These are phyloP conservation scores for Irpex sp. DNA, from an alignment of 1,284 basidiomycete genomes.

Conservation along the genomic window DNA sequence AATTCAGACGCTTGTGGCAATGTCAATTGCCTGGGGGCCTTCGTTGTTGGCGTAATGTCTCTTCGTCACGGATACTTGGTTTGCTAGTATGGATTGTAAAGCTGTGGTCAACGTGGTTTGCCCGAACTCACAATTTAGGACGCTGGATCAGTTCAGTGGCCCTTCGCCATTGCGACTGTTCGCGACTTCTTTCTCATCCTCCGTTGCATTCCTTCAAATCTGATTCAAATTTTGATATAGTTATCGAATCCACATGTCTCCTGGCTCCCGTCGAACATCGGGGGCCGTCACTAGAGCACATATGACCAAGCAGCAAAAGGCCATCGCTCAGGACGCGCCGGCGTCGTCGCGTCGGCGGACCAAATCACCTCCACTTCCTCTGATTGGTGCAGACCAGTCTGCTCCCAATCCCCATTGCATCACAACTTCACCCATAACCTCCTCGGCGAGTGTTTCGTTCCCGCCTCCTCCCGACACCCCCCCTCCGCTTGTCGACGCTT, in stretches of 20 bases:
- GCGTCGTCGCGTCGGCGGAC: conserved; percentile 8
- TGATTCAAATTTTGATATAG: conserved; percentile 29
- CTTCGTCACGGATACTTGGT: background rate
- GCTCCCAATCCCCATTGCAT: conserved; percentile 17
- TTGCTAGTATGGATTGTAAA: background rate
- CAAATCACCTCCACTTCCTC: background rate
- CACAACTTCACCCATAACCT: conserved; percentile 18
- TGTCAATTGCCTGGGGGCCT: background rate
- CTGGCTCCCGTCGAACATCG: conserved; percentile 63
- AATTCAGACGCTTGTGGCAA: background rate
- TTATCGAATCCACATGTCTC: conserved; percentile 71
- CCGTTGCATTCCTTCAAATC: background rate
- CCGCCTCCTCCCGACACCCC: conserved; percentile 28
- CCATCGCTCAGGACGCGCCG: background rate
- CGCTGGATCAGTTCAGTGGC: background rate
- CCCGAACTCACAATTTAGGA: background rate
- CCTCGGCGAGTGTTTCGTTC: conserved; percentile 7
- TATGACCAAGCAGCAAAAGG: conserved; percentile 21
- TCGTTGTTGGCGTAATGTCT: background rate
- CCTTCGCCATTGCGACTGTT: background rate
- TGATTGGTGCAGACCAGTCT: background rate
- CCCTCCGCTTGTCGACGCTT: conserved; percentile 24
- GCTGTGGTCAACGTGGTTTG: background rate
- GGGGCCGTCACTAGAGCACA: conserved; percentile 46
- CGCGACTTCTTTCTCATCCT: background rate